Base-by-base conservation (phyloP, 768 basidiomycete genomes). In the Boletus edulis region DNA sequence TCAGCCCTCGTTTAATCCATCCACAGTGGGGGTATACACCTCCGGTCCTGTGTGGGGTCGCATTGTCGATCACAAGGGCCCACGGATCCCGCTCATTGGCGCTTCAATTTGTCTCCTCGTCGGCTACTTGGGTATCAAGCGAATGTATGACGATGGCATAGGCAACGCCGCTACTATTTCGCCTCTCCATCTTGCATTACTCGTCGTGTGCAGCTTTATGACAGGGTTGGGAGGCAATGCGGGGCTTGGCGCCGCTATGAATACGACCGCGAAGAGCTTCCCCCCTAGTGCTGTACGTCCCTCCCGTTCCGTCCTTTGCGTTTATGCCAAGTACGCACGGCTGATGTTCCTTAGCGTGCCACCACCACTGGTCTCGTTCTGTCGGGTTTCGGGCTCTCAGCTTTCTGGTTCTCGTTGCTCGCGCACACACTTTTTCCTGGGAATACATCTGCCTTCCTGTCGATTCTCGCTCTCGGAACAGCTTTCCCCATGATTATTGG, bases 341-440 rank as follows among this genome's bases (percentile, higher is more conserved):
- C 34, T 46, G 37, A 54, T 46, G 22, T 51, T 22, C 29, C 47
- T 27, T 45, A 91, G 87, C 79, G 92, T 18, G 92, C 86, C 12
- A 84, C 84, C 0, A 81, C 84, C 10, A 91, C 88, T 0, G 87
- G 87, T 2, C 67, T 92, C 10, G 92, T 94, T 34, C 71, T 94
- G 18, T 91, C 91, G 0, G 94, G 91, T 32, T 94, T 91, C 58
- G 94, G 94, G 0, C 81, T 98, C 15, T 94, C 91, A 0, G 94
- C 94, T 0, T 96, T 96, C 76, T 76, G 90, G 58, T 97, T 95
- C 72, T 89, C 91, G 13, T 79, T 84, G 1, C 72, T 95, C 37
- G 84, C 91, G 0, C 85, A 87, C 52, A 63, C 81, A 0, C 67
- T 86, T 41, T 95, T 85, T 63, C 84, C 89, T 0, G 92, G 90